Conservation (phyloP, 345 rosid genomes). For the Brassica incana region DNA sequence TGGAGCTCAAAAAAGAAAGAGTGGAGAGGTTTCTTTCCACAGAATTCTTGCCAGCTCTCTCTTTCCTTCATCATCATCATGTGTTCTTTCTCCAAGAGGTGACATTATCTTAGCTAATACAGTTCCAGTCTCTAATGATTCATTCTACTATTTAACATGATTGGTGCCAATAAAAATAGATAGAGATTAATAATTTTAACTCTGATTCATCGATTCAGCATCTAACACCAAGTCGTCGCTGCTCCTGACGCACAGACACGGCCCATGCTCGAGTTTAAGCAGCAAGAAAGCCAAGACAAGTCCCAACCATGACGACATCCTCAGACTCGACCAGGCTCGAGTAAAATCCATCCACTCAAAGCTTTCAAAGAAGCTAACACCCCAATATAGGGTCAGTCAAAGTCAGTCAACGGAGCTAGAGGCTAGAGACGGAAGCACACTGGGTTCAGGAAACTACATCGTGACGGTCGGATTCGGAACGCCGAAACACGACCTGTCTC, state of each 20-base stretch:
- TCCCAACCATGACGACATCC: conserved; percentile 46
- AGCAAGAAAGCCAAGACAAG: conserved; percentile 28
- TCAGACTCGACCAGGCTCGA: conserved; percentile 56
- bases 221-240: conserved; percentile 46
- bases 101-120: not conserved
- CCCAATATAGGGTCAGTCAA: not conserved
- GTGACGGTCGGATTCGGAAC: not conserved
- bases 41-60: not conserved
- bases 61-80: conserved; percentile 34
- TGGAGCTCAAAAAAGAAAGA: not conserved
- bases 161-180: not conserved
- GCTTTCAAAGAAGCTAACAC: not conserved
- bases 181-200: not conserved
- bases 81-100: conserved; percentile 55
- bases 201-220: conserved; percentile 25
- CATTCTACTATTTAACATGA: not conserved
- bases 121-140: not conserved
- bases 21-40: not conserved
- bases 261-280: conserved; percentile 54
- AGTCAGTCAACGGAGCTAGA: conserved; percentile 23
- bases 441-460: not conserved
- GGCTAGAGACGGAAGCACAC: not conserved
- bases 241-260: conserved; percentile 61
- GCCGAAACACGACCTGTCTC: not conserved
- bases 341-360: conserved; percentile 58